These are phyloP conservation scores for Coelastrella sp. DNA, from an alignment of 139 green algal genomes.

Conservation along the genomic window DNA sequence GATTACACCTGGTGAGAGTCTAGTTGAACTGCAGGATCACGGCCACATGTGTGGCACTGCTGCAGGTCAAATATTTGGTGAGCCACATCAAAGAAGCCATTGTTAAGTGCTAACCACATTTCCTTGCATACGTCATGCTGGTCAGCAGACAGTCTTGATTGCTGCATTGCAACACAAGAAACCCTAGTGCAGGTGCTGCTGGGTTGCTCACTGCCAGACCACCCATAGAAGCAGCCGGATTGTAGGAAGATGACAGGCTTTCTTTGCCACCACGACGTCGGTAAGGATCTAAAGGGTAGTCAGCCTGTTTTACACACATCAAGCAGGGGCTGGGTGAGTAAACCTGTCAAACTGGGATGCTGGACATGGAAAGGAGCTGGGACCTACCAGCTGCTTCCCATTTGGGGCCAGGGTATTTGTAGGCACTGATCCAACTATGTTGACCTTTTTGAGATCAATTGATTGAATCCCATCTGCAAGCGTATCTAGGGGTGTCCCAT, in stretches of 20 bases:
- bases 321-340: neutral
- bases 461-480: conserved; percentile 21
- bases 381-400: conserved; percentile 52
- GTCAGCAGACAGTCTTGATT: neutral
- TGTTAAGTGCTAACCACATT: too few species aligned
- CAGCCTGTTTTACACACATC: conserved; percentile 67
- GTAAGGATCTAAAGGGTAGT: conserved; percentile 82
- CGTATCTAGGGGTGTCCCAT: conserved; percentile 37
- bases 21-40: too few species aligned
- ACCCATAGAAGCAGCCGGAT: conserved; percentile 9
- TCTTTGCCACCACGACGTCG: conserved; percentile 74
- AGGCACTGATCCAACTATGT: conserved; percentile 57
- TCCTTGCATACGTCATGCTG: too few species aligned
- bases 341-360: too few species aligned
- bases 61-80: too few species aligned
- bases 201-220: neutral
- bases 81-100: too few species aligned
- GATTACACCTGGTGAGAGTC: too few species aligned
- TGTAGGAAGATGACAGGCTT: conserved; percentile 41
- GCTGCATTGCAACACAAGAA: too few species aligned
- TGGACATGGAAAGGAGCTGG: too few species aligned
- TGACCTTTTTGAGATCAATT: conserved; percentile 42
- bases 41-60: neutral
- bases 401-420: conserved; percentile 55
- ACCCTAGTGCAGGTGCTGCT: neutral